Percentiles rank a stretch among this genome's conserved stretches.
phyloP scores from a whole-genome alignment of 495 filamentous ascomycete species.

The Neurospora tetrasperma region DNA sequence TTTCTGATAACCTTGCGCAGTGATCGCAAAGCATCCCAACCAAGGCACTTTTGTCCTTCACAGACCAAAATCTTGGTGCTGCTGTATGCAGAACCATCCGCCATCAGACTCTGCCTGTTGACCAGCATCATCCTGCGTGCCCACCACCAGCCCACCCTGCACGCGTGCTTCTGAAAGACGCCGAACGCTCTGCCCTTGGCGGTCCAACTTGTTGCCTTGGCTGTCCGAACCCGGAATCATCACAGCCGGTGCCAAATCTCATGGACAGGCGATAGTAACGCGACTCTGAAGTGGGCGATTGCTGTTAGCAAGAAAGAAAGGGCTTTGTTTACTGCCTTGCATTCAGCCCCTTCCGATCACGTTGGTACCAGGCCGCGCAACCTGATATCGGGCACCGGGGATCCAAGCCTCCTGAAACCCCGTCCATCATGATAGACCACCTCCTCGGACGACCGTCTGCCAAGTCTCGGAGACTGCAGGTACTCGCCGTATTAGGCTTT shows the following conservation, averaged over 20 bases:
- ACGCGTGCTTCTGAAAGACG: neutral
- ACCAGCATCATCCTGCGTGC: neutral
- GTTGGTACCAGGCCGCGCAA: neutral
- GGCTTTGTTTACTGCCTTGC: neutral
- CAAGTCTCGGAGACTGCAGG: constrained; percentile 85
- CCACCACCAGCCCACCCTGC: neutral
- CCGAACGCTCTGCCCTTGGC: neutral
- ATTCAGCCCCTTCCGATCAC: neutral
- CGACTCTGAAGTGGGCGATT: neutral
- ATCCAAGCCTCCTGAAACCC: neutral
- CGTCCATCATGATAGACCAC: constrained; percentile 56
- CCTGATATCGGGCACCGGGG: neutral
- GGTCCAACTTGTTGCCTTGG: neutral
- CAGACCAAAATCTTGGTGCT: neutral
- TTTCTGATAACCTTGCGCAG: neutral
- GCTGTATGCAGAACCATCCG: neutral
- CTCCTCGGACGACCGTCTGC: constrained; percentile 83
- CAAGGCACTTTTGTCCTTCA: neutral
- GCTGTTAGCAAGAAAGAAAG: neutral
- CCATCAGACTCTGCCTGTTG: neutral
- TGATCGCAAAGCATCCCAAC: neutral
- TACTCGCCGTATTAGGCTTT: constrained; percentile 79
- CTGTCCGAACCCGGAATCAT: neutral
- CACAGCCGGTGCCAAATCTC: neutral
- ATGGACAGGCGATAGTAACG: neutral